Conservation (phyloP, 2,329 filamentous ascomycete genomes). For the Rhynchosporium agropyri region DNA sequence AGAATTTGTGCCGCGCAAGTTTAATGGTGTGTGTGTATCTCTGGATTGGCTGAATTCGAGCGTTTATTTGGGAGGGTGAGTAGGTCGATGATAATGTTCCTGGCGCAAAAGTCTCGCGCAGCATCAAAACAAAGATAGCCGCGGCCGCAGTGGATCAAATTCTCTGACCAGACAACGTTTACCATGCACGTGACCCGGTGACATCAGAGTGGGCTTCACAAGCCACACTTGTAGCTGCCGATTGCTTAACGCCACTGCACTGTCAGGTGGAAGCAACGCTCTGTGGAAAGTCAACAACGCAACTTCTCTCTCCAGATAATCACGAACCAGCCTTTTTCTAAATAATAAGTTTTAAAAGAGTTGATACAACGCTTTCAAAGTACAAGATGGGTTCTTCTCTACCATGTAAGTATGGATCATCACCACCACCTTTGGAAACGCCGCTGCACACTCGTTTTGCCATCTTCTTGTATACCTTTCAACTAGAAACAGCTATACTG, state of each 20-base stretch:
- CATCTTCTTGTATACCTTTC: conserved; percentile 35
- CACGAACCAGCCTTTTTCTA: neutral
- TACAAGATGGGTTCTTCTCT: conserved; percentile 39
- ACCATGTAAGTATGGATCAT: conserved; percentile 44
- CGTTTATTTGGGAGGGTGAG: neutral
- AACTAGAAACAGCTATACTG: conserved; percentile 39
- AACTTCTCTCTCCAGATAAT: conserved; percentile 16
- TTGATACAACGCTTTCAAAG: no score
- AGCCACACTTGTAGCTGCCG: conserved; percentile 19
- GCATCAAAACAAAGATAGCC: conserved; percentile 9
- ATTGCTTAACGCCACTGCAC: conserved; percentile 26
- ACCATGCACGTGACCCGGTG: neutral
- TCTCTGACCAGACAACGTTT: neutral
- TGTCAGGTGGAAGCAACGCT: conserved; percentile 8
- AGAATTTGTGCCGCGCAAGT: conserved; percentile 3
- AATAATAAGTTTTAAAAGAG: neutral
- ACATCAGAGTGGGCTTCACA: conserved; percentile 21
- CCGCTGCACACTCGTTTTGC: conserved; percentile 34
- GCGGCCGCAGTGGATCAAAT: neutral
- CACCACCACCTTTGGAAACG: conserved; percentile 31
- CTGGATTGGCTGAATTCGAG: neutral
- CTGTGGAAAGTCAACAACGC: conserved; percentile 17
- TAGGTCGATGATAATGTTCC: neutral
- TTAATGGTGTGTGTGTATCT: neutral
- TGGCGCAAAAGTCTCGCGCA: neutral